These are phyloP conservation scores for Penicillium sp. DNA, from an alignment of 2,329 filamentous ascomycete genomes.

Conservation along the genomic window DNA sequence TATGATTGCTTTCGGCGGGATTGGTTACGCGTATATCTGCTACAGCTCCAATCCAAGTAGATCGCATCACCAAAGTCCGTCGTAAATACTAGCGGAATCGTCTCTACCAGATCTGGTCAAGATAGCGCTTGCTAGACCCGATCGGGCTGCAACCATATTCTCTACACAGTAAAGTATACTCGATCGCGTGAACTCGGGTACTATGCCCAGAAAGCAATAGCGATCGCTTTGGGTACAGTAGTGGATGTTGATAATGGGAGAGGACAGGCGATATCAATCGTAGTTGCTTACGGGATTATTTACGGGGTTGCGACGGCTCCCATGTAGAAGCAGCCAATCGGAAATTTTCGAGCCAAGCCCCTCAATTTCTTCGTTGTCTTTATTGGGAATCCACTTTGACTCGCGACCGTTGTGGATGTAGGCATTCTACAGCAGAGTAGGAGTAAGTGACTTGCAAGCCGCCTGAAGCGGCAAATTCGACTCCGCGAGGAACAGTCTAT, in stretches of 20 bases:
- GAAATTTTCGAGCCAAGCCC: not conserved
- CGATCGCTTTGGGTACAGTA: not conserved
- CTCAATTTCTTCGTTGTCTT: not conserved
- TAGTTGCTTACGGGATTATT: not conserved
- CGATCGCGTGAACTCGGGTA: not conserved
- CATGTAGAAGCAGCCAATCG: not conserved
- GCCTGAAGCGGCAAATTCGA: not conserved
- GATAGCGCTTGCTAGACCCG: not conserved
- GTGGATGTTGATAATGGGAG: not conserved
- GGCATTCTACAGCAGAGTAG: not conserved
- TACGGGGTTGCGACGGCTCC: not conserved
- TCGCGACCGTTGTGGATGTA: not conserved
- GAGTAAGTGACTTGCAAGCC: not conserved
- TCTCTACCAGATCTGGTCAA: not conserved
- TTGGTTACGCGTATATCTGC: not conserved
- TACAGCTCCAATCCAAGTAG: not conserved
- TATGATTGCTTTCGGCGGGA: not conserved
- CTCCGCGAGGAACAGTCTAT: not conserved
- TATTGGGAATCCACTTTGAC: not conserved
- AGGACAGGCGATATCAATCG: not conserved
- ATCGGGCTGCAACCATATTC: not conserved
- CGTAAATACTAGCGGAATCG: not conserved
- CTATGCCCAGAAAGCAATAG: not conserved
- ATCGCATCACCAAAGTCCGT: no score
- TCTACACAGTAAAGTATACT: not conserved